These are phyloP conservation scores for Xerocomellus chrysenteron DNA, from an alignment of 768 basidiomycete species.

Conservation along the genomic window DNA sequence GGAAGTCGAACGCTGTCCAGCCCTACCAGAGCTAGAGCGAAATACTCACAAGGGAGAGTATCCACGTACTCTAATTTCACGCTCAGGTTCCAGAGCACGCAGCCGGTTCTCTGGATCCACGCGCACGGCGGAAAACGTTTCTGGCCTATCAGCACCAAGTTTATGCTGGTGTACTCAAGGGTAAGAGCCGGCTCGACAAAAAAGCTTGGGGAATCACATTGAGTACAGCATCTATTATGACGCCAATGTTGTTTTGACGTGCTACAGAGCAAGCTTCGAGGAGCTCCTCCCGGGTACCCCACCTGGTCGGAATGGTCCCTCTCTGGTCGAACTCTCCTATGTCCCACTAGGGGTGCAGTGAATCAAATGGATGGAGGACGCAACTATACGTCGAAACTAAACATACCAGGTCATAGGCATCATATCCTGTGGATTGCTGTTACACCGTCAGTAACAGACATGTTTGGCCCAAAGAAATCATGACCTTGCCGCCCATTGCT, in stretches of 20 bases:
- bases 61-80: slow-evolving; percentile 62
- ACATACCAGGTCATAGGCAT: slow-evolving; percentile 80
- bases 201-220: slow-evolving; percentile 52
- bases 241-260: slow-evolving; percentile 63
- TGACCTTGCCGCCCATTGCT: slow-evolving; percentile 56
- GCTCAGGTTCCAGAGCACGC: slow-evolving; percentile 53
- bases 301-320: slow-evolving; percentile 68
- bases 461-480: background rate
- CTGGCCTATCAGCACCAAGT: slow-evolving; percentile 77
- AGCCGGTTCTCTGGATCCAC: slow-evolving; percentile 70
- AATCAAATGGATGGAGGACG: background rate
- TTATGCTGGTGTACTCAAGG: slow-evolving; percentile 55
- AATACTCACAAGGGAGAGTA: background rate
- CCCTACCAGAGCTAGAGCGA: slow-evolving; percentile 43
- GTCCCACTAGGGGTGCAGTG: slow-evolving; percentile 63
- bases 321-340: slow-evolving; percentile 83
- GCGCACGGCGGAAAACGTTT: slow-evolving; percentile 66
- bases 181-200: slow-evolving; percentile 6
- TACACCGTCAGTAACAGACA: slow-evolving; percentile 7
- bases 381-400: no score
- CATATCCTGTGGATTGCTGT: slow-evolving; percentile 75
- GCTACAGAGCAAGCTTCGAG: slow-evolving; percentile 69
- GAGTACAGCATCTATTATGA: slow-evolving; percentile 85
- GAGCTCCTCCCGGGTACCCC: slow-evolving; percentile 85
- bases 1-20: slow-evolving; percentile 86